phyloP scores from a whole-genome alignment of 805 yeast species.

The Teunomyces tritomae region DNA sequence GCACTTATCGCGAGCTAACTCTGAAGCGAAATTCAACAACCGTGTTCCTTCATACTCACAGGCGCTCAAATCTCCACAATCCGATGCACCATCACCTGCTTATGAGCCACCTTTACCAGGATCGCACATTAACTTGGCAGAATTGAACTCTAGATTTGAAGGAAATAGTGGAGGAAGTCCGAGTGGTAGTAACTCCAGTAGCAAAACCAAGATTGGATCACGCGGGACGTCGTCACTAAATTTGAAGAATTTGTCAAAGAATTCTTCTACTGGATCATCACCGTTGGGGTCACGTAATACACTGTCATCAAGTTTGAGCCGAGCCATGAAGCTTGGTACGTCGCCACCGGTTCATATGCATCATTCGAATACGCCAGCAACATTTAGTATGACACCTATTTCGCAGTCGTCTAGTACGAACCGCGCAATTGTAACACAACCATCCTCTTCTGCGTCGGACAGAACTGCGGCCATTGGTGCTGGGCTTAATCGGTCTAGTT shows the following conservation, averaged over 20 bases:
- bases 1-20: conserved; percentile 59
- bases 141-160: conserved; percentile 26
- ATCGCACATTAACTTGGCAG: conserved; percentile 33
- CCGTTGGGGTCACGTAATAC: conserved; percentile 39
- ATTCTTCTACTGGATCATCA: conserved; percentile 33
- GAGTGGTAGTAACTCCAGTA: background rate
- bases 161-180: conserved; percentile 10
- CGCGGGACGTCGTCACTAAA: conserved; percentile 26
- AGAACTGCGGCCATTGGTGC: conserved; percentile 20
- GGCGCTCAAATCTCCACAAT: conserved; percentile 59
- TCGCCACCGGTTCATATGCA: conserved; percentile 3
- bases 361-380: conserved; percentile 2
- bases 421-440: conserved; percentile 12
- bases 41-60: conserved; percentile 83
- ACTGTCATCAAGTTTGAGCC: conserved; percentile 28
- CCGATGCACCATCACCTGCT: conserved; percentile 62
- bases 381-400: conserved; percentile 11
- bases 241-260: conserved; percentile 15
- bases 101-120: conserved; percentile 55
- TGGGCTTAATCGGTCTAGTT: conserved; percentile 16
- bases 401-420: background rate
- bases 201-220: conserved; percentile 18
- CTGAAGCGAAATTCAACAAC: conserved; percentile 45
- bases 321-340: conserved; percentile 1
- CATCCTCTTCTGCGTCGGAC: conserved; percentile 31